Evolutionary conservation across 805 yeast genomes (phyloP).

Genomic region (Cyberlindnera veronae): DNA sequence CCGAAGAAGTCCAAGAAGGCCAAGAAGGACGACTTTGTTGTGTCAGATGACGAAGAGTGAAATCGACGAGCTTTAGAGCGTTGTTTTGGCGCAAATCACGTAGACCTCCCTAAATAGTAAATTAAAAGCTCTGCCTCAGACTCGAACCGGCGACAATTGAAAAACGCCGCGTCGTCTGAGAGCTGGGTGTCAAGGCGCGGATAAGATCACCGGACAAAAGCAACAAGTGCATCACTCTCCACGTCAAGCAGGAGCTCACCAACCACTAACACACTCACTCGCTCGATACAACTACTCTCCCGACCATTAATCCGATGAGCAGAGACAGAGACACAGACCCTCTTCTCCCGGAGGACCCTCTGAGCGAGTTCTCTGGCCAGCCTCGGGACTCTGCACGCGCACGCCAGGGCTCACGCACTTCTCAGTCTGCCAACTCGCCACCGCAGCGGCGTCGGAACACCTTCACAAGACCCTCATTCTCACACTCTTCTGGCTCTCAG

Average conservation of each 20-base stretch:
- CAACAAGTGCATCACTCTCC: background rate
- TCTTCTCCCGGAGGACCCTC: conserved; percentile 9
- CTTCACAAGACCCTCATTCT: conserved; percentile 3
- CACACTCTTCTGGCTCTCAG: conserved; percentile 5
- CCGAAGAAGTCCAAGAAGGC: conserved; percentile 26
- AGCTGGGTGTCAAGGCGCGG: background rate
- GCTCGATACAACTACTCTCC: background rate
- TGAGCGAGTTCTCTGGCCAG: background rate
- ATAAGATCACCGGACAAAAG: no score
- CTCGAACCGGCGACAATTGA: background rate
- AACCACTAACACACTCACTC: background rate
- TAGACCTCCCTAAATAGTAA: no score
- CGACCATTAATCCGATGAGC: background rate
- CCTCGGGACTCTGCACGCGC: background rate
- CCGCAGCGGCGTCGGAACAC: conserved; percentile 5
- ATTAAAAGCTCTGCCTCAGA: background rate
- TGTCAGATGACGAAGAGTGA: conserved; percentile 1
- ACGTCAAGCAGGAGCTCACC: background rate
- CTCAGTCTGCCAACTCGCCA: conserved; percentile 3
- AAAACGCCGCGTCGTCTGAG: background rate
- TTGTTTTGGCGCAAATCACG: no score
- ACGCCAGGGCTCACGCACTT: conserved; percentile 1
- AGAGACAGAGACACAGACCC: conserved; percentile 4
- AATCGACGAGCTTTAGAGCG: no score
- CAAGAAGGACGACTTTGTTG: conserved; percentile 1